Conservation (phyloP, 2,329 filamentous ascomycete species). For the Ampelomyces quisqualis region DNA sequence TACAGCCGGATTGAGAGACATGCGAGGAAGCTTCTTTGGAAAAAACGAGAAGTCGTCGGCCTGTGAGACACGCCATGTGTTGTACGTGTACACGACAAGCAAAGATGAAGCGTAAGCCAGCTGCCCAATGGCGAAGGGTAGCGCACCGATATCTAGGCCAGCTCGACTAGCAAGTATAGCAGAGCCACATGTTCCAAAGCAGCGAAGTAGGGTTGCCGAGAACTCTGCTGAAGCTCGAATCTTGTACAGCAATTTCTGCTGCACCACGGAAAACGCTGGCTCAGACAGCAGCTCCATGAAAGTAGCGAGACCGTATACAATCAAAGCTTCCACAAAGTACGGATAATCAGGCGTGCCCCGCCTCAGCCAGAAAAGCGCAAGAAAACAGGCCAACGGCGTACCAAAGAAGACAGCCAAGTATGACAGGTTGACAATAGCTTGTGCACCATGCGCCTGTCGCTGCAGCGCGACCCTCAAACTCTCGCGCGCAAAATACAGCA, state of each 20-base stretch:
- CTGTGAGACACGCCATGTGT: conserved; percentile 59
- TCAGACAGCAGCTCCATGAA: conserved; percentile 79
- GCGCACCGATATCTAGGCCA: conserved; percentile 64
- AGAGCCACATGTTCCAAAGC: conserved; percentile 68
- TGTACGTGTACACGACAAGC: conserved; percentile 67
- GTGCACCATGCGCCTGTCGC: conserved; percentile 63
- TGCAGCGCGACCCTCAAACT: conserved; percentile 89
- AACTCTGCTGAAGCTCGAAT: conserved; percentile 81
- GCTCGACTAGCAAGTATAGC: conserved; percentile 63
- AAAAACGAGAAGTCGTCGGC: conserved; percentile 69
- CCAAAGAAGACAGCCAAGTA: conserved; percentile 76
- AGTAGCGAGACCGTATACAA: conserved; percentile 58
- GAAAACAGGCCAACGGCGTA: conserved; percentile 59
- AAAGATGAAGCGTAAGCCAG: conserved; percentile 71
- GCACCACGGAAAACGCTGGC: conserved; percentile 84
- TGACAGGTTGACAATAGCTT: conserved; percentile 84
- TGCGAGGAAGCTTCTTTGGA: conserved; percentile 46
- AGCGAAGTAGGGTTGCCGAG: conserved; percentile 75
- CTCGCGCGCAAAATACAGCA: conserved; percentile 93
- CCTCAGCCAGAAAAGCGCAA: conserved; percentile 69
- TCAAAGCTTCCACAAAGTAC: conserved; percentile 61
- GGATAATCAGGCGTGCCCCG: conserved; percentile 58
- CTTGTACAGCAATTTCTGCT: conserved; percentile 76
- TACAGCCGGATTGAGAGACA: conserved; percentile 22
- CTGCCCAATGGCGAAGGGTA: conserved; percentile 90